Percentiles rank a stretch among this genome's conserved stretches.
Conservation (phyloP, 2,329 filamentous ascomycete species). For the Colletotrichum aenigma region DNA sequence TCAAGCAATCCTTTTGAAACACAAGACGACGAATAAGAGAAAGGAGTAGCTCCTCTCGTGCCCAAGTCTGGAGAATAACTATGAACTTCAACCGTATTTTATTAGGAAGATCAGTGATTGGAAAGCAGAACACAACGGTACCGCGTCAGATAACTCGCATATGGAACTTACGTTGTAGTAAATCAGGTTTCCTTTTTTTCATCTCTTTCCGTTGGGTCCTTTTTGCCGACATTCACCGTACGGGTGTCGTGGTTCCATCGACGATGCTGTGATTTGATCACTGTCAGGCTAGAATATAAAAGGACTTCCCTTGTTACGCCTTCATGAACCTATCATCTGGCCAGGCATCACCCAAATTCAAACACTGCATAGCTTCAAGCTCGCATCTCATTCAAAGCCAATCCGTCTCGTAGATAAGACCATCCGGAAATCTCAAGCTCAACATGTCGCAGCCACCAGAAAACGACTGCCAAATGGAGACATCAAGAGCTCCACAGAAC, state of each 20-base stretch:
- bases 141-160: background rate
- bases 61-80: no score
- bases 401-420: background rate
- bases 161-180: background rate
- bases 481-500: background rate
- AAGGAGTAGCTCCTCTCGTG: no score
- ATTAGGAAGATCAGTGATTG: no score
- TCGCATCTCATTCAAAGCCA: background rate
- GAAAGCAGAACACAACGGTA: no score
- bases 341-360: background rate
- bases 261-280: background rate
- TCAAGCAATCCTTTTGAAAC: no score
- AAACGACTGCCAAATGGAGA: background rate
- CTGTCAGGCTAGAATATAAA: background rate
- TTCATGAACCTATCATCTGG: rapidly evolving
- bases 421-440: background rate
- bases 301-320: background rate
- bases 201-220: background rate
- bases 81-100: no score
- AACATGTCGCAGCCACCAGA: background rate
- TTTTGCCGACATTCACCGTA: background rate
- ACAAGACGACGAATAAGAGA: no score
- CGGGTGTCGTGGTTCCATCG: background rate
- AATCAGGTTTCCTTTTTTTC: background rate
- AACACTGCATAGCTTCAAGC: background rate